A percentile compares a stretch with the other conserved stretches of the same genome.
Evolutionary conservation across 2,329 filamentous ascomycete genomes (phyloP).

Genomic region (Fusarium transvaalense): DNA sequence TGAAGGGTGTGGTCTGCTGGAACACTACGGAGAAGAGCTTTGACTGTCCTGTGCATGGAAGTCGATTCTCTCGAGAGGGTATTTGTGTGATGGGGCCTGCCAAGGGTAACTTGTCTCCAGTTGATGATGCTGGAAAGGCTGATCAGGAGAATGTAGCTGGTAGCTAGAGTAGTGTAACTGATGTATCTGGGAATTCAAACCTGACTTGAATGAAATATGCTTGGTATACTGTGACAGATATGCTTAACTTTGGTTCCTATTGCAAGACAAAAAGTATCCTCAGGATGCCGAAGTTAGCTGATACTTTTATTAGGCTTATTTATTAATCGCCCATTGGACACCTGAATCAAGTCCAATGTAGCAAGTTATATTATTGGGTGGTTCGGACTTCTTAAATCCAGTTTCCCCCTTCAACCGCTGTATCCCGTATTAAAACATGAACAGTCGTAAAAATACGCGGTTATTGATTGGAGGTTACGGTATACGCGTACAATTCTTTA

Average conservation of each 20-base stretch:
- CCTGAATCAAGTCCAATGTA: not conserved
- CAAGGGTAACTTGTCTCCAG: slow-evolving; percentile 21
- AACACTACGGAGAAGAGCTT: slow-evolving; percentile 65
- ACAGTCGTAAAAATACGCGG: not conserved
- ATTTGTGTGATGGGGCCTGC: slow-evolving; percentile 35
- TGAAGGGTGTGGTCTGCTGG: slow-evolving; percentile 69
- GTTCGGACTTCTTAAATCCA: not conserved
- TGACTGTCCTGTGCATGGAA: slow-evolving; percentile 65
- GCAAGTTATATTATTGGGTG: not conserved
- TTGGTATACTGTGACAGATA: too few species aligned
- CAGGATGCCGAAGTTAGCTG: too few species aligned
- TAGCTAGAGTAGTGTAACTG: not conserved
- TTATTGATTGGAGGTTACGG: not conserved
- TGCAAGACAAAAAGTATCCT: too few species aligned
- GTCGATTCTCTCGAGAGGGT: slow-evolving; percentile 50
- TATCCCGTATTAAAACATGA: not conserved
- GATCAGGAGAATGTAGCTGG: slow-evolving; percentile 21
- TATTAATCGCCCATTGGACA: not conserved
- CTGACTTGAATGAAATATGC: too few species aligned
- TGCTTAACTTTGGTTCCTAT: too few species aligned
- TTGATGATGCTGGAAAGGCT: slow-evolving; percentile 10
- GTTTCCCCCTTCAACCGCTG: not conserved
- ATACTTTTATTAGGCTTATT: not conserved
- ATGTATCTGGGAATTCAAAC: too few species aligned
- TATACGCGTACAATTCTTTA: slow-evolving; percentile 32